Evolutionary conservation across 257 asterid species (phyloP).

Genomic region (Hygrophila difformis): DNA sequence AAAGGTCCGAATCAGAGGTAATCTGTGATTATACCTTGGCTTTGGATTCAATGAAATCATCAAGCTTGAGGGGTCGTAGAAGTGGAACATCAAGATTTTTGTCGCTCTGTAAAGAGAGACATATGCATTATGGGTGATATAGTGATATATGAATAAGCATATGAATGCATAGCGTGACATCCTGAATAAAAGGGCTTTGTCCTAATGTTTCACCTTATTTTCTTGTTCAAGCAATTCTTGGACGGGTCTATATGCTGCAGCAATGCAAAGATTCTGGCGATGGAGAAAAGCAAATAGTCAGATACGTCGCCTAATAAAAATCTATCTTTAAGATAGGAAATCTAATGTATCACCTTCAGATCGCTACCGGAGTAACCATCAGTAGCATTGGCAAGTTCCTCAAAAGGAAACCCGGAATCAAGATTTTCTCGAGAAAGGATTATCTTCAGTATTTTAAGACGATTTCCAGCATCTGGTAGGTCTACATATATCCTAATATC

Average conservation of each 20-base stretch:
- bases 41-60: conserved; percentile 70
- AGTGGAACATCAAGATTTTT: conserved; percentile 27
- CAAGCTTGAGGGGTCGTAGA: conserved; percentile 58
- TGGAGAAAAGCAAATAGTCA: too few relatives aligned
- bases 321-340: conserved; percentile 12
- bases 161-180: too few relatives aligned
- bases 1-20: too few relatives aligned
- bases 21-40: conserved; percentile 75
- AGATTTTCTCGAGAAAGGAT: conserved; percentile 76
- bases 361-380: conserved; percentile 99
- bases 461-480: conserved; percentile 93
- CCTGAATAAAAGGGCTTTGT: too few relatives aligned
- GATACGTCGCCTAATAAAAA: too few relatives aligned
- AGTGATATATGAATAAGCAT: background rate
- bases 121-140: too few relatives aligned
- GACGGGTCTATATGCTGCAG: conserved; percentile 94
- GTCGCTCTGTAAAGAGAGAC: conserved; percentile 35
- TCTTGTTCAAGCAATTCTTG: conserved; percentile 82
- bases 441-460: conserved; percentile 75
- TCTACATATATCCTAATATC: conserved; percentile 77
- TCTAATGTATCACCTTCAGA: conserved; percentile 57
- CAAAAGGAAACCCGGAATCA: conserved; percentile 54
- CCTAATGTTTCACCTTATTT: conserved; percentile 37
- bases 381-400: conserved; percentile 83
- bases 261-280: conserved; percentile 80